A percentile compares a stretch with the other conserved stretches of the same genome.
Evolutionary conservation across 805 yeast genomes (phyloP).

Genomic region (Candida piceae): DNA sequence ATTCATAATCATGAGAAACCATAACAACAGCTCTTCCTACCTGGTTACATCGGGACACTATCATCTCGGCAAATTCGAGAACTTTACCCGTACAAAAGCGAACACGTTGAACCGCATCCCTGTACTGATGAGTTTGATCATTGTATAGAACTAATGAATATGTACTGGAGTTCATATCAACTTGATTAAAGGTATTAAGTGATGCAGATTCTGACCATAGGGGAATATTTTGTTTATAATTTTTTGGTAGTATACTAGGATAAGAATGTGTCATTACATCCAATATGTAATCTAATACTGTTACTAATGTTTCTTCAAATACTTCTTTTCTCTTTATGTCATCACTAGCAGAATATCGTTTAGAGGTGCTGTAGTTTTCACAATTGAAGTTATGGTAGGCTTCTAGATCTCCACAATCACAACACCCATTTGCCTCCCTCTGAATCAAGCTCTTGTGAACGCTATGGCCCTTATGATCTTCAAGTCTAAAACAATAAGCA

Average conservation of each 20-base stretch:
- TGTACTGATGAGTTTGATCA: slow-evolving; percentile 70
- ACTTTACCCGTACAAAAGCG: slow-evolving; percentile 59
- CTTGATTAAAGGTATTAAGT: too few relatives aligned
- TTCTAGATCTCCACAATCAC: slow-evolving; percentile 88
- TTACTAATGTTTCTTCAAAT: slow-evolving; percentile 40
- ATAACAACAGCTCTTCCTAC: slow-evolving; percentile 69
- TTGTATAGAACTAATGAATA: slow-evolving; percentile 65
- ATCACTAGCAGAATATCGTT: slow-evolving; percentile 18
- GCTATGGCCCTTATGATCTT: slow-evolving; percentile 67
- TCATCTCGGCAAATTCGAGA: slow-evolving; percentile 64
- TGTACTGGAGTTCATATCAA: slow-evolving; percentile 41
- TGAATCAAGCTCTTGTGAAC: slow-evolving; percentile 59
- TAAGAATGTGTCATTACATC: slow-evolving; percentile 54
- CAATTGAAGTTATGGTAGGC: slow-evolving; percentile 73
- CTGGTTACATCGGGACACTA: slow-evolving; percentile 54
- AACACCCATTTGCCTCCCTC: slow-evolving; percentile 68
- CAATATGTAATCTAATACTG: slow-evolving; percentile 51
- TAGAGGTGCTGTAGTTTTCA: slow-evolving; percentile 26
- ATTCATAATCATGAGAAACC: slow-evolving; percentile 46
- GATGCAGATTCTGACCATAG: slow-evolving; percentile 19
- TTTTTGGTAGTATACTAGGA: slow-evolving; percentile 30
- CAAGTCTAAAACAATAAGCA: slow-evolving; percentile 64
- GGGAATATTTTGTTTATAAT: slow-evolving; percentile 17
- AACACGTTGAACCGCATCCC: slow-evolving; percentile 67
- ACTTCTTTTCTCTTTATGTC: slow-evolving; percentile 35